Evolutionary conservation across 1,284 basidiomycete genomes (phyloP), one percentile per base, ranked within the genome.

Genomic region (Cryptococcus wingfieldii): DNA sequence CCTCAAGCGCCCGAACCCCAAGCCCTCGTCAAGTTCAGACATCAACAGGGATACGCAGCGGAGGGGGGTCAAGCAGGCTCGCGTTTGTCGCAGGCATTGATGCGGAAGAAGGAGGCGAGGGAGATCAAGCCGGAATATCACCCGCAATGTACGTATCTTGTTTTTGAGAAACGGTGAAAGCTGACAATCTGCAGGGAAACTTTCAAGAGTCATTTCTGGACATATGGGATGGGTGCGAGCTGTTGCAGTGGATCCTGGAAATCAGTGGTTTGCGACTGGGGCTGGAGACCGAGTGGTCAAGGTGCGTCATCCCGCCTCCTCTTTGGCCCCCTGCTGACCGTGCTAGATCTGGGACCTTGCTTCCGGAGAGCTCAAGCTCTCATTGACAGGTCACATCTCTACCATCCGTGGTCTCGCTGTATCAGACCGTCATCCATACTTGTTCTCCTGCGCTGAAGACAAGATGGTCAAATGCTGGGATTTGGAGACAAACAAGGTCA

Each of bases 381-480:
- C 89, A 44, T 79, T 99, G 65, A 99, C 96, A 4, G 95, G 96
- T 8, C 95, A 99, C 74, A 98, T 98, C 54, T 94, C 90, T 31
- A 96, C 95, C 1, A 93, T 99, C 23, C 83, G 96, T 43, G 95
- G 95, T 0, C 77, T 99, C 47, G 95, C 92, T 5, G 90, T 98
- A 19, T 94, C 90, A 1, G 80, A 87, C 8, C 80, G 95, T 55
- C 95, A 98, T 78, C 96, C 95, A 2, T 98, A 99, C 76, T 79
- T 99, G 27, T 99, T 99, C 75, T 96, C 92, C 7, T 93, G 89
- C 59, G 93, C 90, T 52, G 95, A 99, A 77, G 95, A 99, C 78
- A 98, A 98, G 89, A 96, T 96, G 90, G 94, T 99, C 46, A 98
- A 98, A 80, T 98, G 96, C 70, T 98, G 96, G 96, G 95, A 99